phyloP scores from a whole-genome alignment of 768 basidiomycete genomes.

The Dacryopinax spathularia region DNA sequence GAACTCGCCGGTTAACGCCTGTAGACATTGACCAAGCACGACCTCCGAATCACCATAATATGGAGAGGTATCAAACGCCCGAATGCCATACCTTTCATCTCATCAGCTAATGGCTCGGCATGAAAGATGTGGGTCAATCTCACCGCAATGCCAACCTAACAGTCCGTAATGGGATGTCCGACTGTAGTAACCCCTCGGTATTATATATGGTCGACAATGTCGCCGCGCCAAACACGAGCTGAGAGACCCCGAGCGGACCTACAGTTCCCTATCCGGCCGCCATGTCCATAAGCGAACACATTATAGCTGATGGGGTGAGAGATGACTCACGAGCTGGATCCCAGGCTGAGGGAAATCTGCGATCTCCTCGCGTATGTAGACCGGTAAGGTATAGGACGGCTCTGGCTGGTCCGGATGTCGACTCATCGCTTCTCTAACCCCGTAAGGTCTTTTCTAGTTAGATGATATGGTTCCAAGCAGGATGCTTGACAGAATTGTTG shows the following conservation, averaged over 20 bases:
- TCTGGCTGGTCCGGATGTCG: neutral
- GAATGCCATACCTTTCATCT: conserved; percentile 56
- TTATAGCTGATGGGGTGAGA: neutral
- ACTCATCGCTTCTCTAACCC: no score
- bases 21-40: conserved; percentile 51
- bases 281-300: neutral
- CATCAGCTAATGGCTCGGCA: neutral
- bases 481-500: no score
- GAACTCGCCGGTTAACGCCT: conserved; percentile 46
- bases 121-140: conserved; percentile 5
- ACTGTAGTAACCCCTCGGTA: conserved; percentile 39
- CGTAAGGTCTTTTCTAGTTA: no score
- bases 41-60: conserved; percentile 73
- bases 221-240: conserved; percentile 57
- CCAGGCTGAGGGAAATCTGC: neutral
- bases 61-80: conserved; percentile 67
- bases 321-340: neutral
- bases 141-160: conserved; percentile 66
- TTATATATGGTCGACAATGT: conserved; percentile 58
- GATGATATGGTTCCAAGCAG: no score
- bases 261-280: conserved; percentile 21
- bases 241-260: conserved; percentile 28
- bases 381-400: neutral
- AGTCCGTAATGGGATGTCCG: conserved; percentile 45
- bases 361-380: neutral